Evolutionary conservation across 768 basidiomycete genomes (phyloP), one percentile per base, ranked within the genome.

Genomic region (Tephrocybe sp.): DNA sequence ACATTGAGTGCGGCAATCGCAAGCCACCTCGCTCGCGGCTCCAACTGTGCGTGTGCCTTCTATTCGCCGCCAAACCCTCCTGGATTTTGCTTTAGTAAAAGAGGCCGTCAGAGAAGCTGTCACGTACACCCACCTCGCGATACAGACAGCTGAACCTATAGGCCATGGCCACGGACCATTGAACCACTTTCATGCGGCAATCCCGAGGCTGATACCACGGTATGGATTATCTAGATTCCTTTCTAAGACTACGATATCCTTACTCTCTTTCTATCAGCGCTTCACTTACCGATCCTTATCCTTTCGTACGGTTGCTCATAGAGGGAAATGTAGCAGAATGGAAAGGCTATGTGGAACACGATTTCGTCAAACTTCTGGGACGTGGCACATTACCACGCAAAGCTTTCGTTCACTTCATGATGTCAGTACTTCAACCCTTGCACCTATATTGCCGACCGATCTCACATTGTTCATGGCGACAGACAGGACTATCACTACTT

Each of bases 1-100:
- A 97, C 94, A 0, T 73, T 97, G n/a, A 86, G 85, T 40, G 85
- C 93, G 0, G 90, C 92, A 0, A 77, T 96, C 15, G 85, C 86
- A 2, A 84, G 83, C 48, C 74, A 75, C 4, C 70, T 94, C 14
- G 86, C 81, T 2, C 72, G 70, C 39, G 84, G 81, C 44, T 55
- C n/a, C 53, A 74, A 77, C 45, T 62, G 78, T 76, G 32, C 26
- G 54, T 58, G 17, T 24, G 32, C 20, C n/a, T 8, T 36, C 40
- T 36, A 12, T 21, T 36, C 20, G 17, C 20, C 9, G 17, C 33
- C 20, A 23, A 18, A 17, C 4, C 6, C 1, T 46, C 15, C 17
- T 45, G 24, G 34, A 53, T 23, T 12, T 6, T 30, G 14, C 43
- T 42, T 9, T 53, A 86, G 85, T 86, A 26, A 66, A 66, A 1